These are phyloP conservation scores for Boletus rubroflammeus DNA, from an alignment of 768 basidiomycete genomes.

Conservation along the genomic window DNA sequence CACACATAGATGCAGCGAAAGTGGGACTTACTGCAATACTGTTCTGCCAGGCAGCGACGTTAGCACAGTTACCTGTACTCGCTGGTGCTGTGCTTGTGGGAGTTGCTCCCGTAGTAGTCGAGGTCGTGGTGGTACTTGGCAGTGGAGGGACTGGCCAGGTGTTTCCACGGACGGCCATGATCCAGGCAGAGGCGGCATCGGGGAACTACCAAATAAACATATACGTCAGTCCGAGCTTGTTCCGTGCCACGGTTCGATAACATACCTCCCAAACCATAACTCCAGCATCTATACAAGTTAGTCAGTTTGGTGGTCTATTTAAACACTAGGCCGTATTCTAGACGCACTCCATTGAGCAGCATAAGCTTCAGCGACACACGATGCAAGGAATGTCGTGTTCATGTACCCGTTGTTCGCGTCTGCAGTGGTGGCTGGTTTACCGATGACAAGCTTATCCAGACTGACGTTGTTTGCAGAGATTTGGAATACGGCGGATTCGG, in stretches of 20 bases:
- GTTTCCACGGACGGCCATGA: slow-evolving; percentile 6
- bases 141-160: not conserved
- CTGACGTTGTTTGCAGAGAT: slow-evolving; percentile 53
- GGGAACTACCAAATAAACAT: slow-evolving; percentile 26
- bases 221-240: too few relatives aligned
- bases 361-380: slow-evolving; percentile 54
- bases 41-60: not conserved
- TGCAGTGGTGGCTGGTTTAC: slow-evolving; percentile 53
- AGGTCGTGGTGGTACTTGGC: not conserved
- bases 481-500: slow-evolving; percentile 41
- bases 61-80: not conserved
- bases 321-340: too few relatives aligned
- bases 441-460: slow-evolving; percentile 66
- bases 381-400: slow-evolving; percentile 48
- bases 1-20: not conserved
- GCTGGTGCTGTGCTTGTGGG: not conserved
- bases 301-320: not conserved
- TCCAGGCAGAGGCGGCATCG: slow-evolving; percentile 35
- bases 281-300: slow-evolving; percentile 20
- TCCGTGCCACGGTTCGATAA: not conserved
- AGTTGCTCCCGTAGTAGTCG: not conserved
- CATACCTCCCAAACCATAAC: slow-evolving; percentile 21
- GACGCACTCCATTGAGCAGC: not conserved
- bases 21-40: not conserved
- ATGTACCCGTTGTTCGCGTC: slow-evolving; percentile 58